Base-by-base conservation (phyloP, 2,329 filamentous ascomycete genomes). In the Colletotrichum sp. region DNA sequence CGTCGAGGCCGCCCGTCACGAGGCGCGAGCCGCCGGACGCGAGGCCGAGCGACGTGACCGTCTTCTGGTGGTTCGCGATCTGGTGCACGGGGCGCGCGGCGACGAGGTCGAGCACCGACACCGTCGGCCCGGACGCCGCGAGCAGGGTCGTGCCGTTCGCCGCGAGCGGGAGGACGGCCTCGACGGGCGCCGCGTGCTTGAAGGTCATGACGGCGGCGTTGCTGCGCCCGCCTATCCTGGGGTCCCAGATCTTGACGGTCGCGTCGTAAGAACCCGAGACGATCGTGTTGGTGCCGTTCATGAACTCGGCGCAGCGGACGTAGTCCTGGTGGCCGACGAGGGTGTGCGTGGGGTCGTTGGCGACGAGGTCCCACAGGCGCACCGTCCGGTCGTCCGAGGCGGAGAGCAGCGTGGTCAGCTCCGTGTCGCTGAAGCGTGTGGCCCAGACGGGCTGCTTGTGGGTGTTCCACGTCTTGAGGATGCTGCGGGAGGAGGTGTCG, bases 21-120 rank as follows among this genome's bases (percentile, higher is more conserved):
- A 99, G 89, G 66, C 97, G 92, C 66, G 92, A 92, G 62, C 94
- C 95, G 79, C 94, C 92, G 60, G 95, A 96, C 9, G 96, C 96
- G 38, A 97, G 88, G 67, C 94, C 93, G 70, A 99, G 89, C 9
- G 94, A 93, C 0, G 97, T 98, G 76, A 99, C 96, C 1, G 97
- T 98, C 91, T 98, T 99, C 83, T 99, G 97, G 85, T 99, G 97
- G 83, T 97, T 98, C 79, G 93, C 93, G 77, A 99, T 93, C 82
- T 98, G 89, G 79, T 96, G 94, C 73, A 98, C 88, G 6, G 96
- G 96, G 81, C 95, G 95, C 30, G 95, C 97, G 66, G 96, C 96
- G 18, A 98, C 94, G 60, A 99, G 91, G 83, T 99, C 97, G 77
- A 99, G 90, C 13, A 99, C 95, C 8, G 94, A 96, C 80, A 99